phyloP scores from a whole-genome alignment of 192 early-diverging fungal species.

The Phlyctochytrium planicorne region DNA sequence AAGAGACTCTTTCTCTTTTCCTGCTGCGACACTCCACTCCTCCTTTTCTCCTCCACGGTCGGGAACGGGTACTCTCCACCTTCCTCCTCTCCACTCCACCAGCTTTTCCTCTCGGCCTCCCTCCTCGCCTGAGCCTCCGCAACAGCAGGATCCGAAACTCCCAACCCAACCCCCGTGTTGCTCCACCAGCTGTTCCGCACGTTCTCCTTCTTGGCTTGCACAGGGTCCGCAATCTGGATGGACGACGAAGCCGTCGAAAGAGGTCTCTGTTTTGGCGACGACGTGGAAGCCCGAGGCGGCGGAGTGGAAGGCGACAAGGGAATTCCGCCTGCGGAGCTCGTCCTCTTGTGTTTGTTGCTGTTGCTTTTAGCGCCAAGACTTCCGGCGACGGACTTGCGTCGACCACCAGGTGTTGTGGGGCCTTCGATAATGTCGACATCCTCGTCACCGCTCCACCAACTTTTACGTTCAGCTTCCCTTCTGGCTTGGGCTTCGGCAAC shows the following conservation, averaged over 20 bases:
- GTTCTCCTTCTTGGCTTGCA: slow-evolving; percentile 18
- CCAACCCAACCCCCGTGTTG: slow-evolving; percentile 14
- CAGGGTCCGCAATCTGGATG: slow-evolving; percentile 11
- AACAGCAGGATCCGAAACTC: slow-evolving; percentile 19
- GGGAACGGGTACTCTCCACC: no score
- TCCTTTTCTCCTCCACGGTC: no score
- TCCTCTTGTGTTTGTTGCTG: neutral
- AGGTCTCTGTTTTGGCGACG: slow-evolving; percentile 10
- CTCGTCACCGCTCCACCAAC: slow-evolving; percentile 23
- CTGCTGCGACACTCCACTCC: no score
- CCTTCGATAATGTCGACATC: slow-evolving; percentile 10
- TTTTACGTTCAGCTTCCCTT: slow-evolving; percentile 20
- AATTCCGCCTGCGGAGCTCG: neutral
- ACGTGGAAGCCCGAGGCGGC: neutral
- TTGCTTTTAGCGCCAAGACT: neutral
- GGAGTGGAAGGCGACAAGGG: slow-evolving; percentile 9
- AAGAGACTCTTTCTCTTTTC: no score
- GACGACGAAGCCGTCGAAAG: neutral
- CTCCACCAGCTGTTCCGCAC: slow-evolving; percentile 32
- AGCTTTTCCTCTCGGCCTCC: slow-evolving; percentile 20
- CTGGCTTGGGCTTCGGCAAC: slow-evolving; percentile 27
- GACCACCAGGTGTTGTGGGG: neutral
- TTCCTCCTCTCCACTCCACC: slow-evolving; percentile 25
- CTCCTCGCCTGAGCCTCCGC: slow-evolving; percentile 30
- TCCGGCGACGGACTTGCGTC: neutral